A percentile compares a stretch with the other conserved stretches of the same genome.
Evolutionary conservation across 148 eudicot genomes (phyloP).

Genomic region (Amaranthus cruentus): DNA sequence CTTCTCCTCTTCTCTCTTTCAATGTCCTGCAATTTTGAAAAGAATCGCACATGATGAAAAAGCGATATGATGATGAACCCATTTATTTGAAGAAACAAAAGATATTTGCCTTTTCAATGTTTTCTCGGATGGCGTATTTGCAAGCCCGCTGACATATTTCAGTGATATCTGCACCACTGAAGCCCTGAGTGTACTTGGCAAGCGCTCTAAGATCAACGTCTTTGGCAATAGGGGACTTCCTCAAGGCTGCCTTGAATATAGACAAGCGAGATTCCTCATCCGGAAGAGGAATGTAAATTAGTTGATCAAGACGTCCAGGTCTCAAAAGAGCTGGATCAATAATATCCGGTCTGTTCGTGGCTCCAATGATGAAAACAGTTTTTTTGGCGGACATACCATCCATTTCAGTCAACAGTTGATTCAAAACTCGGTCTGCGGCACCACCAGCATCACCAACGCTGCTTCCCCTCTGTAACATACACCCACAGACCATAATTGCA

Average conservation of each 20-base stretch:
- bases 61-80: background rate
- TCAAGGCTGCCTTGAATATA: constrained; percentile 68
- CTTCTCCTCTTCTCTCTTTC: constrained; percentile 68
- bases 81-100: background rate
- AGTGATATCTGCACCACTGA: constrained; percentile 89
- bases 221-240: constrained; percentile 77
- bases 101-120: constrained; percentile 68
- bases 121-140: constrained; percentile 84
- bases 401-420: constrained; percentile 85
- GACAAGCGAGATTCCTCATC: constrained; percentile 77
- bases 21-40: constrained; percentile 48
- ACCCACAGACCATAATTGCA: background rate
- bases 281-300: constrained; percentile 83
- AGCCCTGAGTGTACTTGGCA: constrained; percentile 88
- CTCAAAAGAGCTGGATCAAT: constrained; percentile 81
- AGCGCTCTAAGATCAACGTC: constrained; percentile 79
- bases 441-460: constrained; percentile 93
- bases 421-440: constrained; percentile 86
- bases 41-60: background rate
- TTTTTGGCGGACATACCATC: constrained; percentile 94
- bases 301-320: constrained; percentile 88
- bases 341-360: constrained; percentile 87
- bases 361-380: constrained; percentile 83
- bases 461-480: constrained; percentile 59
- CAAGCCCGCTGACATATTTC: constrained; percentile 91